Conservation (phyloP, 225 moss, liverwort and hornwort species). For the Sphagnum contortum region DNA sequence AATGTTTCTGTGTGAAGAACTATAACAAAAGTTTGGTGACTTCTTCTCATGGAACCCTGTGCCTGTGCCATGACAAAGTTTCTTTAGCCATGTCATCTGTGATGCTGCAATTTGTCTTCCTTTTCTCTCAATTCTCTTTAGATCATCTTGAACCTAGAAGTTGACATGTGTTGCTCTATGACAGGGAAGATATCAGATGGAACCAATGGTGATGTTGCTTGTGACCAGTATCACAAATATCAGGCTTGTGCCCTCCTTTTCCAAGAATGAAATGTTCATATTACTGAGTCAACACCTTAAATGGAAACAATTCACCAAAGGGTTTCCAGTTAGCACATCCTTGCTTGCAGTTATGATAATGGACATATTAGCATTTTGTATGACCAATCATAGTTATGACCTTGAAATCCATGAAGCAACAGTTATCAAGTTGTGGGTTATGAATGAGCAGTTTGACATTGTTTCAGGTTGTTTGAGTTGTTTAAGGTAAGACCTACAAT, state of each 20-base stretch:
- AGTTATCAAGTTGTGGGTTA: not conserved
- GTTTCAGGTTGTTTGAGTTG: no score
- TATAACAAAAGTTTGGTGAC: not conserved
- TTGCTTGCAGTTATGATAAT: not conserved
- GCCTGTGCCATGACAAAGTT: no score
- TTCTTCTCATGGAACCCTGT: conserved; percentile 1
- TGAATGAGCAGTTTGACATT: no score
- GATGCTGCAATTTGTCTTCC: no score
- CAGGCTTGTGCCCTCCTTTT: conserved; percentile 11
- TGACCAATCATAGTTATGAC: not conserved
- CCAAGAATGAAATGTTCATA: not conserved
- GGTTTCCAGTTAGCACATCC: no score
- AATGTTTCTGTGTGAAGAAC: not conserved
- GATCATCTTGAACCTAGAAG: not conserved
- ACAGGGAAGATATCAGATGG: conserved; percentile 50
- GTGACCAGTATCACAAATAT: conserved; percentile 77
- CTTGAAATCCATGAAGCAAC: not conserved
- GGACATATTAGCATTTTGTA: not conserved
- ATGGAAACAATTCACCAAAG: no score
- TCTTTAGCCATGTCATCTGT: no score
- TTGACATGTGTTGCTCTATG: not conserved
- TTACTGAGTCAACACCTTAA: not conserved
- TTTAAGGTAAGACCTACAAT: no score
- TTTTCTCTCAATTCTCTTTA: not conserved
- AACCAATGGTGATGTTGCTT: conserved; percentile 51